phyloP scores from a whole-genome alignment of 2,329 filamentous ascomycete species.

The Penicillium capsulatum region DNA sequence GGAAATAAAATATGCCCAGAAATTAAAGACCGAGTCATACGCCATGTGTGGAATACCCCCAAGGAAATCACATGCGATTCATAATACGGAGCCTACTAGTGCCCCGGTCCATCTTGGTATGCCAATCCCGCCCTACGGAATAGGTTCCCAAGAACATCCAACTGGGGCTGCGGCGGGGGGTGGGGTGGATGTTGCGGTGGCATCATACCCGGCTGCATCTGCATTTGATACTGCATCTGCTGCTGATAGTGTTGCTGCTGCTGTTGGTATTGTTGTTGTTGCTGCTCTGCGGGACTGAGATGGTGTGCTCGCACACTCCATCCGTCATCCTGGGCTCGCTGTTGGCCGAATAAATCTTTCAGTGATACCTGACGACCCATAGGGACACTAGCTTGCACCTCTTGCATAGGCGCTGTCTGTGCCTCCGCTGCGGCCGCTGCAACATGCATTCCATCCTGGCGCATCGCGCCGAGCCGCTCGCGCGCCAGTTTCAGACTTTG shows the following conservation, averaged over 20 bases:
- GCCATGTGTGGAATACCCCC: slow-evolving; percentile 6
- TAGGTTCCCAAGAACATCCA: slow-evolving; percentile 40
- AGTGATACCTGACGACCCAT: slow-evolving; percentile 54
- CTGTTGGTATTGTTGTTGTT: slow-evolving; percentile 5
- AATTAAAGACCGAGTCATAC: slow-evolving; percentile 10
- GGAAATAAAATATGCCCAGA: slow-evolving; percentile 1
- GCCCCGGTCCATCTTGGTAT: slow-evolving; percentile 22
- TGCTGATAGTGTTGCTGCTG: slow-evolving; percentile 11
- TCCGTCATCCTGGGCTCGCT: slow-evolving; percentile 49
- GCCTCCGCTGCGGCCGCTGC: slow-evolving; percentile 28
- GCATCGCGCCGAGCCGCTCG: slow-evolving; percentile 36
- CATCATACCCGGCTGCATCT: slow-evolving; percentile 9
- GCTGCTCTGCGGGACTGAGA: slow-evolving; percentile 16
- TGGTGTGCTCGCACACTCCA: slow-evolving; percentile 50
- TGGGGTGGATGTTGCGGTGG: slow-evolving; percentile 8
- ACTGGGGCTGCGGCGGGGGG: slow-evolving; percentile 20
- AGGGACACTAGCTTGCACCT: slow-evolving; percentile 40
- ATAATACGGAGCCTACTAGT: slow-evolving; percentile 3
- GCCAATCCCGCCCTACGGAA: slow-evolving; percentile 43
- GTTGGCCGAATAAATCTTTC: slow-evolving; percentile 53
- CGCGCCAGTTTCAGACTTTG: slow-evolving; percentile 46
- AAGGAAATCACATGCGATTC: background rate
- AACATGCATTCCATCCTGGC: slow-evolving; percentile 31
- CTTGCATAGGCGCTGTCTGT: slow-evolving; percentile 33
- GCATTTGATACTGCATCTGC: slow-evolving; percentile 3